These are phyloP conservation scores for Tulasnella sp. DNA, from an alignment of 768 basidiomycete genomes.

Conservation along the genomic window DNA sequence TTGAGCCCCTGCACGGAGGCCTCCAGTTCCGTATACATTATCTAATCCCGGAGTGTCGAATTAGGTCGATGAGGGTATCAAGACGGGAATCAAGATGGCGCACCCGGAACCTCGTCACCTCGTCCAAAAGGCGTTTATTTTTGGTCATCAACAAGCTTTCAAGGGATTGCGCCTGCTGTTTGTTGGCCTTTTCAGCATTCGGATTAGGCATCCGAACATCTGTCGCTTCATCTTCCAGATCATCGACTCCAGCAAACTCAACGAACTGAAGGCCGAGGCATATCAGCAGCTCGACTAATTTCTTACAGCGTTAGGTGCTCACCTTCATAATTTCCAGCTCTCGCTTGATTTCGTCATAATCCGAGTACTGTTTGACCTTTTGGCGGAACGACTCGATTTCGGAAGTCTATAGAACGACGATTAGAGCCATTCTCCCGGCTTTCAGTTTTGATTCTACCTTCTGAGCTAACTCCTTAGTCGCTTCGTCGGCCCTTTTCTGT, in stretches of 20 bases:
- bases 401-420: constrained; percentile 34
- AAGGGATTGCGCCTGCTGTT: constrained; percentile 68
- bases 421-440: background rate
- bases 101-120: constrained; percentile 85
- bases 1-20: constrained; percentile 51
- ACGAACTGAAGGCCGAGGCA: constrained; percentile 56
- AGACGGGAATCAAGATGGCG: constrained; percentile 25
- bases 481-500: constrained; percentile 52
- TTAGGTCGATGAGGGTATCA: background rate
- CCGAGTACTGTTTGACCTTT: constrained; percentile 62
- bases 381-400: constrained; percentile 65
- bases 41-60: constrained; percentile 38
- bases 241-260: constrained; percentile 86
- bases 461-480: constrained; percentile 44
- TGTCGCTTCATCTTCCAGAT: constrained; percentile 55
- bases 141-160: constrained; percentile 87
- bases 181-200: constrained; percentile 74
- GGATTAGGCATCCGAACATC: constrained; percentile 68
- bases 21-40: constrained; percentile 76
- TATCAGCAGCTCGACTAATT: background rate
- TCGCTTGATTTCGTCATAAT: constrained; percentile 97
- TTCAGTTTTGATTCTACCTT: constrained; percentile 43
- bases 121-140: constrained; percentile 87
- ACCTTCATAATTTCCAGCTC: constrained; percentile 99
- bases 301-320: constrained; percentile 18